Conservation (phyloP, 345 rosid species). For the Populus tremula region DNA sequence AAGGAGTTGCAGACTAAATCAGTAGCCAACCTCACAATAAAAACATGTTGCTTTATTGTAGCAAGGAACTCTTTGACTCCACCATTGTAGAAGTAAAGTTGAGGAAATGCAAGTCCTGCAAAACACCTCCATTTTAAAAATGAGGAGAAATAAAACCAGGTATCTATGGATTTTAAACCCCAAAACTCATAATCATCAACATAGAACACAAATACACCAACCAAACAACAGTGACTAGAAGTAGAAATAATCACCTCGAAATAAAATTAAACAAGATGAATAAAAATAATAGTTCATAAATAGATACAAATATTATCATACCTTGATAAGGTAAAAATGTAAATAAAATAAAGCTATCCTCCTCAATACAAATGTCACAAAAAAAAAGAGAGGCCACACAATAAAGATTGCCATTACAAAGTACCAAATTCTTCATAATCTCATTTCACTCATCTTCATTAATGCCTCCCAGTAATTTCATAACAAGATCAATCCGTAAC, state of each 20-base stretch:
- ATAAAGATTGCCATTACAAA: background rate
- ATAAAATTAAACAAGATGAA: background rate
- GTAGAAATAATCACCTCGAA: background rate
- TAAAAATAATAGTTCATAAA: background rate
- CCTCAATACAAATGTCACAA: background rate
- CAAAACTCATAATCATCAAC: background rate
- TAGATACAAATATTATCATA: background rate
- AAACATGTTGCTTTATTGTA: constrained; percentile 70
- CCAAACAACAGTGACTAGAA: background rate
- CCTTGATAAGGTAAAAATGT: background rate
- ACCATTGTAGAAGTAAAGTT: constrained; percentile 91
- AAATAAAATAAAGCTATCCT: background rate
- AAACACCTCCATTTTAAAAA: constrained; percentile 19
- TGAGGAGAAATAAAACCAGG: background rate
- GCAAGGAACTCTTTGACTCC: constrained; percentile 91
- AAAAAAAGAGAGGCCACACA: background rate
- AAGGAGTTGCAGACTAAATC: constrained; percentile 1
- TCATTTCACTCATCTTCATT: background rate
- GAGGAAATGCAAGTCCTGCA: constrained; percentile 90
- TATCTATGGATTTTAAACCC: background rate
- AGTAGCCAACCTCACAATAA: constrained; percentile 74
- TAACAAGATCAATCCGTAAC: background rate
- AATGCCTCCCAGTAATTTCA: background rate
- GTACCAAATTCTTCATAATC: background rate
- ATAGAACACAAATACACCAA: background rate